Conservation (phyloP, 345 rosid genomes). For the Turritis glabra region DNA sequence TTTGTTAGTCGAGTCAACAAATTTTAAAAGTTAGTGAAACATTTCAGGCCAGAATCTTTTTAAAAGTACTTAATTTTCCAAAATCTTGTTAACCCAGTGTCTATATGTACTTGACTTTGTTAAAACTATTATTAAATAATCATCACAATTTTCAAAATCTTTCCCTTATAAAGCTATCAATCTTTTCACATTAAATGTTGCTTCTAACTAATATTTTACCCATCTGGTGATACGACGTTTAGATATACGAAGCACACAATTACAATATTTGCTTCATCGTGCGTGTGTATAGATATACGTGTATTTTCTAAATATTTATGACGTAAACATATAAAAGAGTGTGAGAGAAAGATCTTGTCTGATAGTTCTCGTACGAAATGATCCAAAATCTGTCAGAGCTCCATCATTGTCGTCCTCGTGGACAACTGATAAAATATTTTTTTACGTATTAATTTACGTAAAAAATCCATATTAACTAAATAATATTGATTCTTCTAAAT, state of each 20-base stretch:
- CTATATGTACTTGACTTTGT: background rate
- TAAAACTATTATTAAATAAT: conserved; percentile 33
- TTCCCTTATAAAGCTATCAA: conserved; percentile 21
- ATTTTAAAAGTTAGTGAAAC: background rate
- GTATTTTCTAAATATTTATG: background rate
- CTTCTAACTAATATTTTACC: conserved; percentile 39
- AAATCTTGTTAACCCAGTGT: background rate
- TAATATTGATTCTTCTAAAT: background rate
- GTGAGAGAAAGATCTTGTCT: conserved; percentile 33
- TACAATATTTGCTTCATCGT: conserved; percentile 7
- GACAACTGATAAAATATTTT: background rate
- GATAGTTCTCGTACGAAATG: conserved; percentile 45
- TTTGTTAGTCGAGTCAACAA: background rate
- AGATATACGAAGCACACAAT: conserved; percentile 5
- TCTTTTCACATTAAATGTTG: conserved; percentile 36
- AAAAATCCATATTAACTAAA: background rate
- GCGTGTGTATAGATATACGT: background rate
- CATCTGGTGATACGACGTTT: conserved; percentile 34
- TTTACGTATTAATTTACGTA: background rate
- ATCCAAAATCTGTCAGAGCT: conserved; percentile 45
- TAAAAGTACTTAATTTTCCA: background rate
- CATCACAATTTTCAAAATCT: conserved; percentile 36
- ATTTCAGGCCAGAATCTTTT: background rate
- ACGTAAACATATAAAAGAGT: conserved; percentile 23
- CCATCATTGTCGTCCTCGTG: conserved; percentile 42